Base-by-base conservation (phyloP, 805 yeast species). In the Metschnikowia sp. region DNA sequence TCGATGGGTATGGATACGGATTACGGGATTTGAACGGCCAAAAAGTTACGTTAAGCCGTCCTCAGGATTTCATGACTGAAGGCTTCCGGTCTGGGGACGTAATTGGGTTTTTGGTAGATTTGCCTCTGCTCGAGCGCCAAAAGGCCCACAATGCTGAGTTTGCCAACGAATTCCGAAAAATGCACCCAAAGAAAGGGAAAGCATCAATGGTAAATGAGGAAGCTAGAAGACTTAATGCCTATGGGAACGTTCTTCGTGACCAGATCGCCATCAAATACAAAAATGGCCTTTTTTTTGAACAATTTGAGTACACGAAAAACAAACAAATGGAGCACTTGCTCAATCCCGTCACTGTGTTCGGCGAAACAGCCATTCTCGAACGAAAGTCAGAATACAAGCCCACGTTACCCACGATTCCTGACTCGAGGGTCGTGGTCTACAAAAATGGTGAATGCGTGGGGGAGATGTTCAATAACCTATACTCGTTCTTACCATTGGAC, bases 1-100 rank as follows among this genome's bases (percentile, higher is more conserved):
- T 81, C 58, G 98, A 94, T 65, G 92, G 90, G 0, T 94, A 90
- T 67, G 92, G 97, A 0, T 92, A 94, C 64, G 97, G 96, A 2
- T 60, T 94, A 2, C 75, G 97, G 49, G 97, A 92, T 66, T 76
- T 77, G 33, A 74, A 77, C 7, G 91, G 96, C 2, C 86, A 87
- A 54, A 79, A 79, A 29, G 75, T 94, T 22, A 95, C 94, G 53
- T 66, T 85, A 38, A 83, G 92, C 49, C 76, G 91, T 41, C 88
- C 89, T 0, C 61, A 65, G 26, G 74, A 76, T 32, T 79, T 81
- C 53, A 71, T 84, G 73, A 57, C 66, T 2, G 76, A 70, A 26
- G 82, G 86, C 2, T 82, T 89, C 55, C 66, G 68, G 29, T 64
- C 81, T 1, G 97, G 97, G 10, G 99, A 94, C 63, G 82, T 82